A percentile compares a stretch with the other conserved stretches of the same genome.
These are phyloP conservation scores for Friedmanniomyces simplex DNA, from an alignment of 495 filamentous ascomycete species.

Conservation along the genomic window DNA sequence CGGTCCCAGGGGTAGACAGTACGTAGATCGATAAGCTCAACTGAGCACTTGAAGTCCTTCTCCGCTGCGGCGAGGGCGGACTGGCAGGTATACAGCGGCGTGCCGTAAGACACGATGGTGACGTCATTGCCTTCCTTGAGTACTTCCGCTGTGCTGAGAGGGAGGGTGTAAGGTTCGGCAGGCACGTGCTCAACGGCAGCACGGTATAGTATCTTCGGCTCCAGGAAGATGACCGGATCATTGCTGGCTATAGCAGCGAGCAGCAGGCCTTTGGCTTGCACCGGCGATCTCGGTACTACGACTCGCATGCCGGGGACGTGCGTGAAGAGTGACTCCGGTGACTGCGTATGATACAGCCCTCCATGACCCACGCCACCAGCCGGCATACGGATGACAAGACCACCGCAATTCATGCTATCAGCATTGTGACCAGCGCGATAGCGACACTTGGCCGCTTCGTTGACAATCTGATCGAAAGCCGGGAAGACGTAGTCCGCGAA, in stretches of 20 bases:
- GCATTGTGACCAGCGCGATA: slow-evolving; percentile 72
- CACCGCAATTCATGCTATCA: slow-evolving; percentile 24
- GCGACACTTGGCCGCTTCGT: slow-evolving; percentile 88
- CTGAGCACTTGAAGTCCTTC: slow-evolving; percentile 63
- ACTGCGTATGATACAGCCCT: slow-evolving; percentile 89
- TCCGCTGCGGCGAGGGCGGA: slow-evolving; percentile 72
- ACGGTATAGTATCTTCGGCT: slow-evolving; percentile 90
- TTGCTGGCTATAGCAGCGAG: slow-evolving; percentile 68
- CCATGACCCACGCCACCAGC: slow-evolving; percentile 94
- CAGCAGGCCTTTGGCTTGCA: slow-evolving; percentile 86
- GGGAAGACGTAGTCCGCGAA: slow-evolving; percentile 98
- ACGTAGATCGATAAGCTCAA: slow-evolving; percentile 85
- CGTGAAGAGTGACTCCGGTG: slow-evolving; percentile 83
- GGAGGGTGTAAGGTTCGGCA: slow-evolving; percentile 66
- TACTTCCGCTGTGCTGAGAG: slow-evolving; percentile 80
- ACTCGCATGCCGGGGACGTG: slow-evolving; percentile 86
- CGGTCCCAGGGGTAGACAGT: slow-evolving; percentile 96
- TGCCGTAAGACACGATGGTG: slow-evolving; percentile 84
- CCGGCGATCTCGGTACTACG: slow-evolving; percentile 78
- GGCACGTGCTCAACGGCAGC: slow-evolving; percentile 95
- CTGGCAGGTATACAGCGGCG: slow-evolving; percentile 80
- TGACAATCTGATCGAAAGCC: slow-evolving; percentile 94
- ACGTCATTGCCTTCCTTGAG: slow-evolving; percentile 74
- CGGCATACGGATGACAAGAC: slow-evolving; percentile 88
- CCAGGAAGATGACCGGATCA: slow-evolving; percentile 92